These are phyloP conservation scores for Talaromyces amestolkiae DNA, from an alignment of 2,329 filamentous ascomycete species.

Conservation along the genomic window DNA sequence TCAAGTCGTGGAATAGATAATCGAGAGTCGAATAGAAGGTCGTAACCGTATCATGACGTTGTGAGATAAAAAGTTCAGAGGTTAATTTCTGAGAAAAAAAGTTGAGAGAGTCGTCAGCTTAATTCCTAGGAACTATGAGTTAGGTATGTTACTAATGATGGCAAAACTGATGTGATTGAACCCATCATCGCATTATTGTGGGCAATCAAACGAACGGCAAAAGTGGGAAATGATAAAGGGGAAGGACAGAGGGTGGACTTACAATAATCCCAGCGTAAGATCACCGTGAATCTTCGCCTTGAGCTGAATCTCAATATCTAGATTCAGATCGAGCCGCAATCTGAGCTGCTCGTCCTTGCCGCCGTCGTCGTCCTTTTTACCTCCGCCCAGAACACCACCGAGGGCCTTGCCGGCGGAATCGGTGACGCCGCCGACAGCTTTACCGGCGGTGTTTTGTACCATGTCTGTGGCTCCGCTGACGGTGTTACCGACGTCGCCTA, in stretches of 20 bases:
- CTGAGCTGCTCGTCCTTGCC: slow-evolving; percentile 65
- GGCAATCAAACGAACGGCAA: background rate
- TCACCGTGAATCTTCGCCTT: slow-evolving; percentile 86
- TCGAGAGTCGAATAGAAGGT: background rate
- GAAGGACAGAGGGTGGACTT: slow-evolving; percentile 41
- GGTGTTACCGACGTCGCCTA: slow-evolving; percentile 56
- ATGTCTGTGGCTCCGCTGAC: slow-evolving; percentile 55
- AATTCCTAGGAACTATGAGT: slow-evolving; percentile 21
- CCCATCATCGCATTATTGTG: background rate
- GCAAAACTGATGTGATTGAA: background rate
- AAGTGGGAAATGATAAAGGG: too few relatives aligned
- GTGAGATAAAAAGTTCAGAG: background rate
- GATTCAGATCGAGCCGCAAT: slow-evolving; percentile 70
- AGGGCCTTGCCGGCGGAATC: slow-evolving; percentile 44
- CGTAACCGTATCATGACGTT: background rate
- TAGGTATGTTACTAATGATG: slow-evolving; percentile 23
- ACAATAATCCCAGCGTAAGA: slow-evolving; percentile 74
- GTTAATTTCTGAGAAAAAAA: slow-evolving; percentile 9
- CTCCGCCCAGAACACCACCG: slow-evolving; percentile 38
- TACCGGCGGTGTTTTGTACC: slow-evolving; percentile 49
- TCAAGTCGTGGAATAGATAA: background rate
- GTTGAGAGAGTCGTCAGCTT: slow-evolving; percentile 13
- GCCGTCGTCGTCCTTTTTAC: slow-evolving; percentile 35
- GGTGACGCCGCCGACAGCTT: slow-evolving; percentile 45
- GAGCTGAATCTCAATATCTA: slow-evolving; percentile 79